Evolutionary conservation across 2,329 filamentous ascomycete species (phyloP).

Genomic region (Beauveria sp.): DNA sequence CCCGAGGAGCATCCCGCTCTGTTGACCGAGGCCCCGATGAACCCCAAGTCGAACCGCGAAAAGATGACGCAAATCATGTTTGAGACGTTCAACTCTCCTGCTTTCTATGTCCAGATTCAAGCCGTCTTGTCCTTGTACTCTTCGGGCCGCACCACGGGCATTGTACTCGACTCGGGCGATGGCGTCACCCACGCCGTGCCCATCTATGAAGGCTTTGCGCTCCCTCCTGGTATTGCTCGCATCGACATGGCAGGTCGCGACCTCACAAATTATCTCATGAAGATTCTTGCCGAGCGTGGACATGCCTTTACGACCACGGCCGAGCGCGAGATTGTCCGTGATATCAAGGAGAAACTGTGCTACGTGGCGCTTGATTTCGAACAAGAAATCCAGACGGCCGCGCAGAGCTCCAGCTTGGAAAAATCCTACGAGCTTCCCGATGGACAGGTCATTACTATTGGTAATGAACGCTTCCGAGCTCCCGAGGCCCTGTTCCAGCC

Average conservation of each 20-base stretch:
- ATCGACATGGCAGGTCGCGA: conserved; percentile 99
- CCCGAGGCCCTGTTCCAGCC: conserved; percentile 99
- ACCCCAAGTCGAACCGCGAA: conserved; percentile 99
- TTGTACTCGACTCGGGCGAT: conserved; percentile 99
- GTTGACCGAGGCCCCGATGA: conserved; percentile 98
- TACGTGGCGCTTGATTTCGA: conserved; percentile 99
- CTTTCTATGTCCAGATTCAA: conserved; percentile 99
- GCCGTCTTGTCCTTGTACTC: conserved; percentile 98
- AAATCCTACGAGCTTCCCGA: conserved; percentile 99
- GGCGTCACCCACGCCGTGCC: conserved; percentile 99
- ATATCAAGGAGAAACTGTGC: conserved; percentile 99
- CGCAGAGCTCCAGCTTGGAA: conserved; percentile 97
- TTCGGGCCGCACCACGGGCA: conserved; percentile 99
- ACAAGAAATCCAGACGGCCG: conserved; percentile 99
- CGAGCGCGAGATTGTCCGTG: conserved; percentile 99
- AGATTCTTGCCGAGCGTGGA: conserved; percentile 98
- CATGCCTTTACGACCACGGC: conserved; percentile 99
- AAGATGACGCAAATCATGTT: conserved; percentile 99
- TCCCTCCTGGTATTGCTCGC: conserved; percentile 99
- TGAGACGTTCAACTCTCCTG: conserved; percentile 99
- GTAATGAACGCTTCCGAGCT: conserved; percentile 99
- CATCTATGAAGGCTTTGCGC: conserved; percentile 99
- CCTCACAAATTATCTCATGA: conserved; percentile 99
- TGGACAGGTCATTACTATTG: conserved; percentile 99
- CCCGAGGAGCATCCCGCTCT: conserved; percentile 99